Conservation (phyloP, 352 stramenopile genomes). For the Phytopythium sindhum region DNA sequence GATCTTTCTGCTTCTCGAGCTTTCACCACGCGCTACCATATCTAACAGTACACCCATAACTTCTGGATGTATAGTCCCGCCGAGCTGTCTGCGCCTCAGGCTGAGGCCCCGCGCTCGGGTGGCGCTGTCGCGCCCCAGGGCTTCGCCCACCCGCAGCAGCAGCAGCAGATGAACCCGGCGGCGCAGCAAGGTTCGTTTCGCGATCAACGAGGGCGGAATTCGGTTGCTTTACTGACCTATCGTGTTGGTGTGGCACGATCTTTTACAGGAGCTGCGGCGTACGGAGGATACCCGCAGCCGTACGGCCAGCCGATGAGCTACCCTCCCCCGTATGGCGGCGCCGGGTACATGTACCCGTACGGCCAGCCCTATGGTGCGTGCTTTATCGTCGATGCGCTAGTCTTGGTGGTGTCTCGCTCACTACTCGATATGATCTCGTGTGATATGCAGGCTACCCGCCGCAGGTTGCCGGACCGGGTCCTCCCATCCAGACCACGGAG, state of each 20-base stretch:
- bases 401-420: not conserved
- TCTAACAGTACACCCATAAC: not conserved
- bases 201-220: not conserved
- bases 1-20: slow-evolving; percentile 11
- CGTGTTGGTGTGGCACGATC: not conserved
- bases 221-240: not conserved
- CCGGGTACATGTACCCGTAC: slow-evolving; percentile 86
- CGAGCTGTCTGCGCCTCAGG: slow-evolving; percentile 39
- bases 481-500: slow-evolving; percentile 87
- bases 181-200: slow-evolving; percentile 35
- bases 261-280: slow-evolving; percentile 31
- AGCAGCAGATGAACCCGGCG: slow-evolving; percentile 30
- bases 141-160: slow-evolving; percentile 17
- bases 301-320: slow-evolving; percentile 82
- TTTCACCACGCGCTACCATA: not conserved
- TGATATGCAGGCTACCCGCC: slow-evolving; percentile 62
- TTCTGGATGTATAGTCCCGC: slow-evolving; percentile 30
- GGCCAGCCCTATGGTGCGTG: slow-evolving; percentile 71
- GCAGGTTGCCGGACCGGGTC: slow-evolving; percentile 77
- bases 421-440: not conserved
- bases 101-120: slow-evolving; percentile 30
- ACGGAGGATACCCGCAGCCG: slow-evolving; percentile 67
- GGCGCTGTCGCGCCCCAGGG: slow-evolving; percentile 4
- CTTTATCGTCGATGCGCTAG: not conserved
- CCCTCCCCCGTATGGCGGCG: slow-evolving; percentile 61